Base-by-base conservation (phyloP, 345 rosid species). In the Pistacia atlantica region DNA sequence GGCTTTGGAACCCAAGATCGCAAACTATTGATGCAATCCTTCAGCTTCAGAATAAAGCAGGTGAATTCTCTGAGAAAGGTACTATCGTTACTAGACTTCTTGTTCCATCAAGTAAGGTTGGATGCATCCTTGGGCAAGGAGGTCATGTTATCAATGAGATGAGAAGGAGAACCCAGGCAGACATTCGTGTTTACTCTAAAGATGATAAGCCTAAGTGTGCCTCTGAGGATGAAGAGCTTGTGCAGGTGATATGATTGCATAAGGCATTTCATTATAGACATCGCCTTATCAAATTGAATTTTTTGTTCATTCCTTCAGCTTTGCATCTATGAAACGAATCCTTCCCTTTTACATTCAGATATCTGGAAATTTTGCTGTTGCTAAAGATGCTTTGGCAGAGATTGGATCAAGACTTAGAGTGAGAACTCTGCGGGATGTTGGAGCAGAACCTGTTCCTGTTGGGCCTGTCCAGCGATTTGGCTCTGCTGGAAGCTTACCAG, bases 71-170 rank as follows among this genome's bases (percentile, higher is more conserved):
- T 25, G 91, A 86, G 69, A 86, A 81, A 71, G 88, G 89, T 81
- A 64, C 76, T 16, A 73, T 84, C 59, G 78, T 75, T 25, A 84
- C 91, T 51, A 81, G 84, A 71, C 85, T 90, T 71, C 87, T 89
- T 71, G 92, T 90, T 81, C 84, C 90, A 10, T 86, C 94, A 35
- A 83, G 82, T 73, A 86, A 86, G 83, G 86, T 84, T 65, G 92
- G 91, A 45, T 89, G 91, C 77, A 79, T 87, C 64, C 86, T 89
- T 75, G 94, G 94, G 59, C 88, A 87, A 81, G 90, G 92, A 74
- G 92, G 92, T 69, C 81, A 82, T 49, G 80, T 89, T 78, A 87
- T 90, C 71, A 89, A 83, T 77, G 91, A 90, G 80, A 90, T 90
- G 89, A 86, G 91, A 38, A 87, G 87, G 82, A 85, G 88, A 80